Evolutionary conservation across 352 stramenopile species (phyloP).

Genomic region (Pythium brachiatum): DNA sequence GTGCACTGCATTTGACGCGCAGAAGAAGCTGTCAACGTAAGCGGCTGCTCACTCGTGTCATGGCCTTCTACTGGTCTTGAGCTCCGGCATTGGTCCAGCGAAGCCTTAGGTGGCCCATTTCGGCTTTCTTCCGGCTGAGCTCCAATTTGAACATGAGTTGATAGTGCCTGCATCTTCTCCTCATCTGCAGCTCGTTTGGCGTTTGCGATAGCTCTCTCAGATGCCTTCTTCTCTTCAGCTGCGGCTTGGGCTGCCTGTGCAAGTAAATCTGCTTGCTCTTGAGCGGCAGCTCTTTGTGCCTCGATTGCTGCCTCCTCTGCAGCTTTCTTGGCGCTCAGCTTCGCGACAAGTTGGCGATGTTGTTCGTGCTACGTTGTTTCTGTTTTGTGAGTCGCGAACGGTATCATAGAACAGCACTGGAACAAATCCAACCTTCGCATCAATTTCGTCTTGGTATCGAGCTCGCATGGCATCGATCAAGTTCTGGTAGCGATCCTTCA

Average conservation of each 20-base stretch:
- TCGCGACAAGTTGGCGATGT: not conserved
- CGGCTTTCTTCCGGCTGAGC: not conserved
- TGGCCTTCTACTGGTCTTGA: not conserved
- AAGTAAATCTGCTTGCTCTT: not conserved
- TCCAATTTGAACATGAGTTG: not conserved
- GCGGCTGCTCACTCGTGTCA: not conserved
- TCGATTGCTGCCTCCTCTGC: not conserved
- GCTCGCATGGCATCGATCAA: not conserved
- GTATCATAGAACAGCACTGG: not conserved
- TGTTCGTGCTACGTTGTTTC: not conserved
- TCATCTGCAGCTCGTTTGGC: constrained; percentile 22
- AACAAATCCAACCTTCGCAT: not conserved
- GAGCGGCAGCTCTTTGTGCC: not conserved
- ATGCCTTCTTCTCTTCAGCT: not conserved
- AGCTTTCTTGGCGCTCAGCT: not conserved
- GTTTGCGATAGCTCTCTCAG: not conserved
- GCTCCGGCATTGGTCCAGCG: not conserved
- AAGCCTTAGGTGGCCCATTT: not conserved
- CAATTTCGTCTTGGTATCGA: not conserved
- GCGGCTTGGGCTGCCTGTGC: not conserved
- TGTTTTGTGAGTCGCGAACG: not conserved
- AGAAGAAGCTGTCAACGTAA: too few species aligned
- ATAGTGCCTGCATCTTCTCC: not conserved
- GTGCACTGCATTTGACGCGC: too few species aligned
- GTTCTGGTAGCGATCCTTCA: not conserved